Evolutionary conservation across 805 yeast species (phyloP).

Genomic region (Sugiyamaella valdiviana): DNA sequence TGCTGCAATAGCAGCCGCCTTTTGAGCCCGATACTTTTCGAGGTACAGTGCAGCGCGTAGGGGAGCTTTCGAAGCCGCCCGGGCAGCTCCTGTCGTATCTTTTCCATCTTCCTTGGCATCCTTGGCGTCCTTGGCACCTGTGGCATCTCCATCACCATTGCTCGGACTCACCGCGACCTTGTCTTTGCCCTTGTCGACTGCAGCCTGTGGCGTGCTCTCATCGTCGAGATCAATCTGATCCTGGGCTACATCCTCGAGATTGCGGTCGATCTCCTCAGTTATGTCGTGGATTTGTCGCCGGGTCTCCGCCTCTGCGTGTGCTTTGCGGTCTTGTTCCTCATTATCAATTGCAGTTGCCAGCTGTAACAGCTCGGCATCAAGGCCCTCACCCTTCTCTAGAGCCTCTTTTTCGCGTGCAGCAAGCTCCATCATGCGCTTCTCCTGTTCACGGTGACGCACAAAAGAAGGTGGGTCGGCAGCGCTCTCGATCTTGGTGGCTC

Average conservation of each 20-base stretch:
- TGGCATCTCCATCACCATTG: no score
- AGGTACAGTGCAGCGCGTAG: slow-evolving; percentile 7
- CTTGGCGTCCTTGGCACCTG: no score
- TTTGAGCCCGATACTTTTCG: slow-evolving; percentile 9
- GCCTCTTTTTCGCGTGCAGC: slow-evolving; percentile 17
- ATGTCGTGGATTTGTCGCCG: not conserved
- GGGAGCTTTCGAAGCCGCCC: not conserved
- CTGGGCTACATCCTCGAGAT: slow-evolving; percentile 1
- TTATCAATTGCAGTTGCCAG: slow-evolving; percentile 9
- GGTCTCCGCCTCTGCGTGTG: not conserved
- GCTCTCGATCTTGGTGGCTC: slow-evolving; percentile 41
- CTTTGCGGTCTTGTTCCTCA: not conserved
- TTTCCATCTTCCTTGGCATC: not conserved
- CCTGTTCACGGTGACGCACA: slow-evolving; percentile 51
- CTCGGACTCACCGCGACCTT: not conserved
- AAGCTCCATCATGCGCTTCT: slow-evolving; percentile 28
- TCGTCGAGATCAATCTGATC: not conserved
- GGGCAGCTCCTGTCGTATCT: slow-evolving; percentile 4
- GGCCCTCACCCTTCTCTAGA: slow-evolving; percentile 15
- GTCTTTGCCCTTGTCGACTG: not conserved
- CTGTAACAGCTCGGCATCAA: slow-evolving; percentile 6
- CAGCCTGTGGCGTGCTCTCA: not conserved
- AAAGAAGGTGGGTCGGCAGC: slow-evolving; percentile 81
- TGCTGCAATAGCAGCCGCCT: slow-evolving; percentile 9
- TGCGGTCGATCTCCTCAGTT: not conserved